phyloP scores from a whole-genome alignment of 2,329 filamentous ascomycete genomes.

The Ophioceras dolichostomum region DNA sequence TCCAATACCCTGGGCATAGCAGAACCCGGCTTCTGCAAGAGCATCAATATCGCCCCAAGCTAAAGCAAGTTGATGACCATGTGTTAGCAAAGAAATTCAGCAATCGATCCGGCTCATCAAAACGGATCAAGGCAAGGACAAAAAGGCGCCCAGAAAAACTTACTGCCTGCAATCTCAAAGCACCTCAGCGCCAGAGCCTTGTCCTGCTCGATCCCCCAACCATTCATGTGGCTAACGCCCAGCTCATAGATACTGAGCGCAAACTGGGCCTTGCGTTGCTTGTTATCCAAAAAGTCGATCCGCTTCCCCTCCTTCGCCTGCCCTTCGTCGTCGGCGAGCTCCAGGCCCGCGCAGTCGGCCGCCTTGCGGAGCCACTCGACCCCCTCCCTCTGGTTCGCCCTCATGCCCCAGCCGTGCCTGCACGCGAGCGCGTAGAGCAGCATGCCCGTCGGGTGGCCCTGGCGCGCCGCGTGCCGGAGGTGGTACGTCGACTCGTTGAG shows the following conservation, averaged over 20 bases:
- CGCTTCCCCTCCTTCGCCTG: conserved; percentile 47
- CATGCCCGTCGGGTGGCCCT: conserved; percentile 87
- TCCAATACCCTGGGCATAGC: conserved; percentile 85
- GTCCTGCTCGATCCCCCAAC: conserved; percentile 93
- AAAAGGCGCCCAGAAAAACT: conserved; percentile 18
- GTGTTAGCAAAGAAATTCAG: neutral
- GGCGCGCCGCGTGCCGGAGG: conserved; percentile 74
- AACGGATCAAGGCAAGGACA: neutral
- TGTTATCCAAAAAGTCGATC: conserved; percentile 57
- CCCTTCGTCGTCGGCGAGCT: conserved; percentile 73
- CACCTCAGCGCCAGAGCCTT: conserved; percentile 78
- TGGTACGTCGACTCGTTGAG: conserved; percentile 95
- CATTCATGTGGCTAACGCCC: conserved; percentile 94
- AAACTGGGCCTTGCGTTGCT: conserved; percentile 83
- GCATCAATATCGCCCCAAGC: conserved; percentile 94
- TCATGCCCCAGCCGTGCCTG: conserved; percentile 96
- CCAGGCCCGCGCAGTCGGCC: conserved; percentile 69
- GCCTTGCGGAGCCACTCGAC: conserved; percentile 88
- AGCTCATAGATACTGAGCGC: conserved; percentile 93
- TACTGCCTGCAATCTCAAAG: conserved; percentile 88
- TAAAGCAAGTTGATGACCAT: conserved; percentile 15
- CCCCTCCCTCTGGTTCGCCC: conserved; percentile 78
- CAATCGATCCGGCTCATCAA: neutral
- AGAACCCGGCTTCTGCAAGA: conserved; percentile 87
- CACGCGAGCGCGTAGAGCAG: conserved; percentile 90